Evolutionary conservation across 2,329 filamentous ascomycete genomes (phyloP).

Genomic region (Akanthomyces muscarius): DNA sequence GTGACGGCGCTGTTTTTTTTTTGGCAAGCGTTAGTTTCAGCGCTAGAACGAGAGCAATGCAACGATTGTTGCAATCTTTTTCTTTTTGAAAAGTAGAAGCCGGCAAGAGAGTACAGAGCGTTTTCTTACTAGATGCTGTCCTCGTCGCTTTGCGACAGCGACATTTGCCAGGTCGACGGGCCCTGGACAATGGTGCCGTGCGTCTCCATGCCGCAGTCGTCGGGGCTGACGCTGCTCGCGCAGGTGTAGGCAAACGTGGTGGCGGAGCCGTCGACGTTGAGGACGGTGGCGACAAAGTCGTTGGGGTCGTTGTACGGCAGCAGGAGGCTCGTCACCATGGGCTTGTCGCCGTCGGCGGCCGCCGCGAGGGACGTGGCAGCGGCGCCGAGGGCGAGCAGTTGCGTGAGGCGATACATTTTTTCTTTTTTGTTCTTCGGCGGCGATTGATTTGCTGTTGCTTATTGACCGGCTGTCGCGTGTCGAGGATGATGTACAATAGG

Average conservation of each 20-base stretch:
- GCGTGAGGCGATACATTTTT: conserved; percentile 25
- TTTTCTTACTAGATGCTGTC: conserved; percentile 22
- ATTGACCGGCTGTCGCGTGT: neutral
- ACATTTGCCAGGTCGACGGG: conserved; percentile 25
- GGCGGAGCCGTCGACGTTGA: conserved; percentile 25
- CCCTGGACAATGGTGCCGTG: conserved; percentile 27
- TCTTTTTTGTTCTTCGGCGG: neutral
- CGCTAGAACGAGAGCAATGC: too few species aligned
- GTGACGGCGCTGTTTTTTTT: neutral
- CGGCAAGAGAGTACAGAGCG: neutral
- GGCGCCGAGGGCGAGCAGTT: conserved; percentile 26
- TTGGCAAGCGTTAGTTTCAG: conserved; percentile 15
- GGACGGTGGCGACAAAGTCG: conserved; percentile 28
- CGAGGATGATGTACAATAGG: neutral
- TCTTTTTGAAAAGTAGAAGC: too few species aligned
- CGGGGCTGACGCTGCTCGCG: conserved; percentile 17
- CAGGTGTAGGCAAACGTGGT: conserved; percentile 32
- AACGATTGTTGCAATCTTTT: too few species aligned
- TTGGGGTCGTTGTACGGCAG: conserved; percentile 25
- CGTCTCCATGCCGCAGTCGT: conserved; percentile 26
- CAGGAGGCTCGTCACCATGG: conserved; percentile 25
- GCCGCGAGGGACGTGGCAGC: conserved; percentile 25
- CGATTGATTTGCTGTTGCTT: neutral
- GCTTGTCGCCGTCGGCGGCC: conserved; percentile 17
- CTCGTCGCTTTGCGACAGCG: conserved; percentile 16